Base-by-base conservation (phyloP, 805 yeast genomes). In the Yarrowia sp. region DNA sequence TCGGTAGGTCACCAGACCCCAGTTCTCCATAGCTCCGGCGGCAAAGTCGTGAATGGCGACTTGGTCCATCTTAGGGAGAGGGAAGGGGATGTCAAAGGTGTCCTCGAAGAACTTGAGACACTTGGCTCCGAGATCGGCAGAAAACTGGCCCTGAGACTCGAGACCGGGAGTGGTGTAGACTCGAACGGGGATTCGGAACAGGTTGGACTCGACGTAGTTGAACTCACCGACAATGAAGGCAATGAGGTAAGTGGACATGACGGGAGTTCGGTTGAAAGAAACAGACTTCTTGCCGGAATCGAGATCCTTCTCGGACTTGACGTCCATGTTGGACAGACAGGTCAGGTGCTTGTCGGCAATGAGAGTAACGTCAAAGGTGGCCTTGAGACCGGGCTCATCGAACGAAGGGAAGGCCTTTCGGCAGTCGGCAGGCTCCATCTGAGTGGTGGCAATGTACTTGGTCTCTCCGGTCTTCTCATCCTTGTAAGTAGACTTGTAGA, bases 1-100 rank as follows among this genome's bases (percentile, higher is more conserved):
- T 71, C 86, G 87, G 77, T 83, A 89, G 71, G 82, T 88, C 75
- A 90, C 84, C 60, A 90, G 78, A 32, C 96, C 96, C 90, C 92
- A 90, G 78, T 90, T 90, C 77, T 90, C 96, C 96, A 90, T 90
- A 22, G 96, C 96, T 70, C 90, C 90, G 66, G 91, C 92, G 36
- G 89, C 83, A 73, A 87, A 88, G 61, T 88, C 84, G 69, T 90
- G 92, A 65, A 90, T 87, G 3, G 92, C 92, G 42, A 90, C 78
- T 76, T 89, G 79, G 73, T 90, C 96, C 74, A 89, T 78, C 76
- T 90, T 90, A 50, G 96, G 93, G 69, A 90, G 79, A 22, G 96
- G 95, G 72, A 88, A 90, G 60, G 85, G 84, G 69, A 87, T 84
- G 68, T 84, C 89, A 73, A 88, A 88, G 66, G 83, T 80, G 70